phyloP scores from a whole-genome alignment of 192 early-diverging fungal genomes.

The Coemansia asiatica region DNA sequence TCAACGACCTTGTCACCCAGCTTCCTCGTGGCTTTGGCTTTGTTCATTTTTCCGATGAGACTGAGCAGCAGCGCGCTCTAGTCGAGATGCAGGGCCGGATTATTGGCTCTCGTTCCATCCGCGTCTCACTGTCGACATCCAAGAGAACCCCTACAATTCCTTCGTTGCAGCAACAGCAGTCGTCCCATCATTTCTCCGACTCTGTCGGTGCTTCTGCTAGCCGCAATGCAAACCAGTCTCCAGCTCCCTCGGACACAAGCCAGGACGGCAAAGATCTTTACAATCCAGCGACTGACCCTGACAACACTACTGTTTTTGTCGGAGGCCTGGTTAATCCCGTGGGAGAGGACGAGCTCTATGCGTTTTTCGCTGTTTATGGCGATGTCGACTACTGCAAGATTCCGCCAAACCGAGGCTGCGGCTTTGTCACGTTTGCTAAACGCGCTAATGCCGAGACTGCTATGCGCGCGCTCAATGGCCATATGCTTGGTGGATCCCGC shows the following conservation, averaged over 20 bases:
- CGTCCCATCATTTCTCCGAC: not conserved
- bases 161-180: conserved; percentile 17
- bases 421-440: conserved; percentile 90
- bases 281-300: conserved; percentile 68
- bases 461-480: conserved; percentile 87
- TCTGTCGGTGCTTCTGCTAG: conserved; percentile 3
- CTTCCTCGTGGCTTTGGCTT: conserved; percentile 92
- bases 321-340: conserved; percentile 83
- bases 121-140: conserved; percentile 82
- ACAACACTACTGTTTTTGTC: conserved; percentile 97
- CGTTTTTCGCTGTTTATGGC: conserved; percentile 84
- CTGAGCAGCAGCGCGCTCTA: conserved; percentile 85
- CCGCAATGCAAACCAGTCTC: conserved; percentile 33
- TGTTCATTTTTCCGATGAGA: conserved; percentile 85
- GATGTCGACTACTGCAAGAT: conserved; percentile 94
- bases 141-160: conserved; percentile 40
- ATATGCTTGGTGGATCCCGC: conserved; percentile 73
- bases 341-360: conserved; percentile 83
- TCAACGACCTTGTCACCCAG: conserved; percentile 81
- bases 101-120: conserved; percentile 82
- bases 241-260: conserved; percentile 35
- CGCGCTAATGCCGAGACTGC: conserved; percentile 84
- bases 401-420: conserved; percentile 91
- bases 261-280: conserved; percentile 40
- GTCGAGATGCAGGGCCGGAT: conserved; percentile 86